These are phyloP conservation scores for Petunia hybrid DNA, from an alignment of 305 asterid genomes.

Conservation along the genomic window DNA sequence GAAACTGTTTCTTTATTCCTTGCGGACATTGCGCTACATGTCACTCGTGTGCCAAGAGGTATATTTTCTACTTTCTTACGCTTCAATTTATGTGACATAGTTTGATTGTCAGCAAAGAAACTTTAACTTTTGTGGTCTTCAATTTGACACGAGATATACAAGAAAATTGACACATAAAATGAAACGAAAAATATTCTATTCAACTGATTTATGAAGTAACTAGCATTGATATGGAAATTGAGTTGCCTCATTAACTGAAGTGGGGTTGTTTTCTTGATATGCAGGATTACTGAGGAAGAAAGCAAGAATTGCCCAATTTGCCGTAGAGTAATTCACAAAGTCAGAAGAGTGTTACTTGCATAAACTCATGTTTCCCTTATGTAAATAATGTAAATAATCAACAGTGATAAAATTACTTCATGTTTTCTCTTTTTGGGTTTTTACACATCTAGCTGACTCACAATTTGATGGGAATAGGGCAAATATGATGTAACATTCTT, in stretches of 20 bases:
- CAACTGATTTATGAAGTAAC: background rate
- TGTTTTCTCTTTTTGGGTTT: no score
- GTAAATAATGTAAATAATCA: background rate
- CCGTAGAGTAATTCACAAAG: slow-evolving; percentile 59
- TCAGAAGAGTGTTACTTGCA: slow-evolving; percentile 45
- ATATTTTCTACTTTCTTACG: background rate
- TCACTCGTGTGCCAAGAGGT: slow-evolving; percentile 67
- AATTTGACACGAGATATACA: no score
- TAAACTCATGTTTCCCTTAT: slow-evolving; percentile 27
- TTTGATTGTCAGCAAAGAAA: no score
- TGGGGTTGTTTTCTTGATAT: background rate
- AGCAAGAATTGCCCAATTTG: slow-evolving; percentile 77
- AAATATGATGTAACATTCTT: background rate
- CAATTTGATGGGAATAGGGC: background rate
- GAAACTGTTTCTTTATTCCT: slow-evolving; percentile 74
- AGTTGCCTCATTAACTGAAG: background rate
- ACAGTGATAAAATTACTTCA: background rate
- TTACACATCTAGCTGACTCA: background rate
- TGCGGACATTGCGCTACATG: slow-evolving; percentile 78
- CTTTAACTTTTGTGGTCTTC: no score
- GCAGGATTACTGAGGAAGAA: slow-evolving; percentile 71
- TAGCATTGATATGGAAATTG: background rate
- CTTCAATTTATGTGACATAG: no score
- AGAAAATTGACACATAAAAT: no score
- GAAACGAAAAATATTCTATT: background rate